phyloP scores from a whole-genome alignment of 1,284 basidiomycete genomes.

The Sphaerobolus stellatus region DNA sequence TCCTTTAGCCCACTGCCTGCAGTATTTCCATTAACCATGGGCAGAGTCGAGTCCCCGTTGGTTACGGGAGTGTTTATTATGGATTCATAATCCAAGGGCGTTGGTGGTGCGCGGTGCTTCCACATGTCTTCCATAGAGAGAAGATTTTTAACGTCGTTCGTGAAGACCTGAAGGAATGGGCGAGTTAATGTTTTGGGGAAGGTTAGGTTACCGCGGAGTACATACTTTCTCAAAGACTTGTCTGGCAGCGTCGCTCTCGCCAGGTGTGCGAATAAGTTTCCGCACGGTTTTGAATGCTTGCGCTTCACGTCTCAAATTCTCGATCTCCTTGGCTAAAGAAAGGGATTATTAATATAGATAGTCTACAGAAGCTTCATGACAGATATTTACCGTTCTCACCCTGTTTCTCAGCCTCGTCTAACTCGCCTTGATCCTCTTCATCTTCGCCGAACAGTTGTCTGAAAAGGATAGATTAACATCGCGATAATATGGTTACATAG shows the following conservation, averaged over 20 bases:
- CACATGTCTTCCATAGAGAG: constrained; percentile 99
- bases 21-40: constrained; percentile 15
- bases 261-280: constrained; percentile 50
- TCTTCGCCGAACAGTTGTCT: constrained; percentile 95
- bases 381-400: constrained; percentile 76
- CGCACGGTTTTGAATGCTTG: constrained; percentile 85
- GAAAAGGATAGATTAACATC: background rate
- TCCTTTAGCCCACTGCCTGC: constrained; percentile 62
- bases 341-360: background rate
- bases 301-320: constrained; percentile 85
- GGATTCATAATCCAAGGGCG: constrained; percentile 76
- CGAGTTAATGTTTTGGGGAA: background rate
- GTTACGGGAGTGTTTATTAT: constrained; percentile 44
- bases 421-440: constrained; percentile 72
- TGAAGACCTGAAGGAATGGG: constrained; percentile 67
- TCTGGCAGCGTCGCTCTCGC: constrained; percentile 49
- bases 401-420: constrained; percentile 82
- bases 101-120: constrained; percentile 83
- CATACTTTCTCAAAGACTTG: constrained; percentile 83
- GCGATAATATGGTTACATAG: background rate
- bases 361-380: background rate
- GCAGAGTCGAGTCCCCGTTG: background rate
- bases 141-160: constrained; percentile 84
- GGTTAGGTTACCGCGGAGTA: constrained; percentile 1
- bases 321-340: constrained; percentile 83